phyloP scores from a whole-genome alignment of 169 alveolate genomes.

The Plasmodium inui region DNA sequence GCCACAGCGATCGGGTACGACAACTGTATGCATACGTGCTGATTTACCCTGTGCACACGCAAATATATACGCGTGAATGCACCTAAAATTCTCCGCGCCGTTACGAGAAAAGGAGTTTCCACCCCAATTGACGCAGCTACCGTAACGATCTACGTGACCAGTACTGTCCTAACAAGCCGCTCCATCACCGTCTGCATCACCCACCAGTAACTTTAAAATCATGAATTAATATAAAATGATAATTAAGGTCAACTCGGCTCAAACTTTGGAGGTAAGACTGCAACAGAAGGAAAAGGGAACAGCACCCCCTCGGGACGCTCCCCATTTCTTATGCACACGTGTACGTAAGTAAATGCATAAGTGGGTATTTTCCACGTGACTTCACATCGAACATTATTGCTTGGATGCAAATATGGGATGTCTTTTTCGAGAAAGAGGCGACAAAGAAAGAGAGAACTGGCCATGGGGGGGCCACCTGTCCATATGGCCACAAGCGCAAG shows the following conservation, averaged over 20 bases:
- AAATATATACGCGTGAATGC: background rate
- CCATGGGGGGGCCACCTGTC: background rate
- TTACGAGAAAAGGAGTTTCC: background rate
- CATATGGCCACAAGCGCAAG: background rate
- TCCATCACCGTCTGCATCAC: background rate
- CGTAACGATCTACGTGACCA: background rate
- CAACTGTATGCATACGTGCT: background rate
- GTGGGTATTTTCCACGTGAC: background rate
- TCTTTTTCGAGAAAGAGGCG: background rate
- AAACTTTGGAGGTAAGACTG: conserved; percentile 59
- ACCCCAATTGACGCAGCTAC: background rate
- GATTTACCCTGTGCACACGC: conserved; percentile 1
- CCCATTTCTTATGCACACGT: background rate
- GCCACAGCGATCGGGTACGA: background rate
- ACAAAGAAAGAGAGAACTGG: background rate
- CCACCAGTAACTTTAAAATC: conserved; percentile 36
- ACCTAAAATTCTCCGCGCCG: background rate
- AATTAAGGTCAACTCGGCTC: conserved; percentile 68
- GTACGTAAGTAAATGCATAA: background rate
- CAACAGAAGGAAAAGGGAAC: background rate
- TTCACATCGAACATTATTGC: background rate
- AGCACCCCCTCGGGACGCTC: background rate
- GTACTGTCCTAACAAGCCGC: background rate
- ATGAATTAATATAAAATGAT: conserved; percentile 74
- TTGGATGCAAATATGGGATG: background rate